Base-by-base conservation (phyloP, 139 green algal species). In the Tetratostichococcus sp. region DNA sequence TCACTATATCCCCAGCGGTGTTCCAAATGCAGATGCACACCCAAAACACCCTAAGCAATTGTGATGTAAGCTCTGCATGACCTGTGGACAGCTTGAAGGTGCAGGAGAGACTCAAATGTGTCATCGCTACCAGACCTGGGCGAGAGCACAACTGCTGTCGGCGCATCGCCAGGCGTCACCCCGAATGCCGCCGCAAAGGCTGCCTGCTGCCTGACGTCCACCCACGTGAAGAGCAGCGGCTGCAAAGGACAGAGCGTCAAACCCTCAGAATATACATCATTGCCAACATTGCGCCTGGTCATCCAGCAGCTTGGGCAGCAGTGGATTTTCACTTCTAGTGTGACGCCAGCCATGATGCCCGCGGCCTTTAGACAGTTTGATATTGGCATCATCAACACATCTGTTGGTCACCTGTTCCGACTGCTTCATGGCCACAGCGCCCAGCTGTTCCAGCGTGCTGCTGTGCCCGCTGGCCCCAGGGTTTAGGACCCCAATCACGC, bases 181-280 rank as follows among this genome's bases (percentile, higher is more conserved):
- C 50, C 50, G 19, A 62, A 62, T 2, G 50, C 50, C 50, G 67
- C 73, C 35, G 62, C 43, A 34, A 77, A 77, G 65, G n/a, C 21
- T 16, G n/a, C 22, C 42, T 77, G 73, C 2, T 58, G 34, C 17
- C n/a, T 62, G 30, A 43, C 65, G 35, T 77, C 73, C 28, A 77
- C 26, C 73, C 73, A 77, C 4, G 43, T 3, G 65, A 66, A 77
- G 65, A 33, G 73, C 70, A 75, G 70, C 62, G n/a, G 62, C 62
- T 68, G 62, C 50, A 26, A 5, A 26, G 14, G 14, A 25, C 11
- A 28, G 50, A 25, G 50, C 22, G 26, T 26, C 50, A 26, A 4
- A 5, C 19, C 50, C 22, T 23, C 50, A n/a, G 50, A 26, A 25
- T 26, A 2, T 26, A n/a, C 50, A n/a, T 8, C 50, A 62, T n/a